These are phyloP conservation scores for Nothophytophthora sp. DNA, from an alignment of 352 stramenopile genomes.

Conservation along the genomic window DNA sequence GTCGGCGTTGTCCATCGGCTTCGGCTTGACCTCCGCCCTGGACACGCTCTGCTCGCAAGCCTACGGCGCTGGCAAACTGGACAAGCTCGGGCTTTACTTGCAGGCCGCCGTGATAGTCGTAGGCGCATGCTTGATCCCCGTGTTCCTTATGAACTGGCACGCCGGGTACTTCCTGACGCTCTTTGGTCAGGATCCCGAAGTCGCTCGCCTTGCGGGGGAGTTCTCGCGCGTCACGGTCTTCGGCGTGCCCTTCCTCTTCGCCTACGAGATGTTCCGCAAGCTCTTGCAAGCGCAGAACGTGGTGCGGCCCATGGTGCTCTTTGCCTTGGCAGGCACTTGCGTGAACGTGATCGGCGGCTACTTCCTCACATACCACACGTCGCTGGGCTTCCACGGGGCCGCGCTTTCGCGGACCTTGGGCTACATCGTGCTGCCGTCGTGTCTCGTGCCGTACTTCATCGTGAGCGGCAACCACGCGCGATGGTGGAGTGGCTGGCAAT, in stretches of 20 bases:
- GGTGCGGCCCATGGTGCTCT: slow-evolving; percentile 56
- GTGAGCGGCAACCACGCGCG: slow-evolving; percentile 27
- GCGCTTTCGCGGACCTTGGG: slow-evolving; percentile 62
- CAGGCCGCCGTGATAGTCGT: slow-evolving; percentile 66
- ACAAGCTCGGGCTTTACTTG: slow-evolving; percentile 80
- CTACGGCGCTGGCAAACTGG: slow-evolving; percentile 53
- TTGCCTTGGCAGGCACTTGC: slow-evolving; percentile 52
- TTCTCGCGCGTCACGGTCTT: slow-evolving; percentile 66
- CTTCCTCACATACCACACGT: slow-evolving; percentile 69
- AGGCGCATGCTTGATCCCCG: slow-evolving; percentile 39
- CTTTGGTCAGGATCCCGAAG: slow-evolving; percentile 54
- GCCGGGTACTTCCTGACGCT: slow-evolving; percentile 48
- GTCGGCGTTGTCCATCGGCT: slow-evolving; percentile 66
- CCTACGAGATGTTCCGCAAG: slow-evolving; percentile 79
- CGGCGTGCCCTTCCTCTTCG: slow-evolving; percentile 75
- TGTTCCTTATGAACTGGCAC: slow-evolving; percentile 70
- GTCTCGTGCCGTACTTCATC: slow-evolving; percentile 56
- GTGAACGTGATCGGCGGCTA: slow-evolving; percentile 74
- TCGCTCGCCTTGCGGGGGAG: slow-evolving; percentile 52
- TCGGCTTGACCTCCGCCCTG: slow-evolving; percentile 70
- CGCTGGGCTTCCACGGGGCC: slow-evolving; percentile 71
- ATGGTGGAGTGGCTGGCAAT: slow-evolving; percentile 55
- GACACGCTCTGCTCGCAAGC: slow-evolving; percentile 84
- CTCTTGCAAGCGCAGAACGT: slow-evolving; percentile 77
- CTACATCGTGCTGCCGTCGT: slow-evolving; percentile 53